Evolutionary conservation across 768 basidiomycete genomes (phyloP), one percentile per base, ranked within the genome.

Genomic region (Dioszegia aurantiaca): DNA sequence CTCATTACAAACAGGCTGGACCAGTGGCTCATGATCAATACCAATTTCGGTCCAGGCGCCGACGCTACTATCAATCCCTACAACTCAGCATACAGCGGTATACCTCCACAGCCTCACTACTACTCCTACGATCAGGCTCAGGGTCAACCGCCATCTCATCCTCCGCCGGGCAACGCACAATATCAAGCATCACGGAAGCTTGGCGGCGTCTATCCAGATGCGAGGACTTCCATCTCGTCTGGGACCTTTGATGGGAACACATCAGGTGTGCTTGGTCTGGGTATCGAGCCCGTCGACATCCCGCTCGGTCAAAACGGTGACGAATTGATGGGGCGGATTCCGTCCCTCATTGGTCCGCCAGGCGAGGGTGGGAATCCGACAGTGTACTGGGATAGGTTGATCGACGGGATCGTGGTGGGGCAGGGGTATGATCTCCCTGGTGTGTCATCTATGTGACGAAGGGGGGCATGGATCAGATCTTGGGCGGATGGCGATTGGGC

Each of bases 1-100:
- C 33, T 12, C 16, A 16, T 19, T 36, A 3, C 28, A 12, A 28
- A 1, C 28, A 70, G 69, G 46, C 60, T 75, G 45, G 69, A 76
- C 47, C 65, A 72, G 40, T 76, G 74, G 74, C 56, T 75, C 11
- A 51, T 63, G 55, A 53, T 58, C 23, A 63, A 69, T 27, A 62
- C 60, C 4, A 61, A 49, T 0, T 63, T 64, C 41, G 64, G 62
- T 4, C 64, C 68, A 17, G 62, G 59, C 12, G 49, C 66, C 16
- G 63, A 60, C 30, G 36, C 52, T 19, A 63, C 57, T 9, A 49
- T 63, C 40, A 63, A 61, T 43, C 59, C 59, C 10, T 61, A 40
- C 31, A 30, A n/a, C 26, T 28, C 46, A 26, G 31, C 46, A 16
- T 47, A 30, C n/a, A 53, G 51, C 41, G 37, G 58, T 37, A 28